Evolutionary conservation across 768 basidiomycete genomes (phyloP).

Genomic region (Leccinum rimulosum): DNA sequence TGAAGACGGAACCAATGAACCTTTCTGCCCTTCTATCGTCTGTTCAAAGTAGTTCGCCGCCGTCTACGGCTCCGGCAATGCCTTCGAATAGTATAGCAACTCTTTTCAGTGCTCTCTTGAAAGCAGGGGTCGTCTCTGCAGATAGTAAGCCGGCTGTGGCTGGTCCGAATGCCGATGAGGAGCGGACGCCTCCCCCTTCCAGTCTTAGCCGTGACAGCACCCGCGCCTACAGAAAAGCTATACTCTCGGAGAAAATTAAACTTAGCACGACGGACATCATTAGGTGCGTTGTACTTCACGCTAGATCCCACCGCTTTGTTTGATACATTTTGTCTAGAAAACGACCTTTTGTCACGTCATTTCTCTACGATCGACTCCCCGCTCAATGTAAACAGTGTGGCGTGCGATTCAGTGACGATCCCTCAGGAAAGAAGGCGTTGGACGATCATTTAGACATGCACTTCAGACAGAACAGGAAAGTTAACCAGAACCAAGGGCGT

Average conservation of each 20-base stretch:
- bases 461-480: slow-evolving; percentile 88
- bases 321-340: slow-evolving; percentile 30
- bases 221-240: slow-evolving; percentile 55
- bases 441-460: slow-evolving; percentile 95
- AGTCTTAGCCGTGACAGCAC: slow-evolving; percentile 45
- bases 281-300: slow-evolving; percentile 45
- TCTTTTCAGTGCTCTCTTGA: slow-evolving; percentile 66
- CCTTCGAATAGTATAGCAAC: slow-evolving; percentile 46
- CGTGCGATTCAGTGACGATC: slow-evolving; percentile 75
- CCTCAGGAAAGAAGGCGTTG: slow-evolving; percentile 69
- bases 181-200: slow-evolving; percentile 33
- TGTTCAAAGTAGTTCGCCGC: slow-evolving; percentile 21
- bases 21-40: slow-evolving; percentile 30
- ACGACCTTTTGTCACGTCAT: slow-evolving; percentile 56
- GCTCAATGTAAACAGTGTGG: slow-evolving; percentile 94
- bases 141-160: slow-evolving; percentile 51
- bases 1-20: slow-evolving; percentile 32
- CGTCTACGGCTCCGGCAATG: slow-evolving; percentile 23
- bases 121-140: slow-evolving; percentile 72
- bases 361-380: slow-evolving; percentile 73
- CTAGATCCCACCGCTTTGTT: neutral
- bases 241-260: slow-evolving; percentile 59
- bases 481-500: slow-evolving; percentile 54
- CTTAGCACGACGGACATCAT: slow-evolving; percentile 68
- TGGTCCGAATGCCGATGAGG: slow-evolving; percentile 31